Base-by-base conservation (phyloP, 1,284 basidiomycete genomes). In the Xerocomus minutiporus region DNA sequence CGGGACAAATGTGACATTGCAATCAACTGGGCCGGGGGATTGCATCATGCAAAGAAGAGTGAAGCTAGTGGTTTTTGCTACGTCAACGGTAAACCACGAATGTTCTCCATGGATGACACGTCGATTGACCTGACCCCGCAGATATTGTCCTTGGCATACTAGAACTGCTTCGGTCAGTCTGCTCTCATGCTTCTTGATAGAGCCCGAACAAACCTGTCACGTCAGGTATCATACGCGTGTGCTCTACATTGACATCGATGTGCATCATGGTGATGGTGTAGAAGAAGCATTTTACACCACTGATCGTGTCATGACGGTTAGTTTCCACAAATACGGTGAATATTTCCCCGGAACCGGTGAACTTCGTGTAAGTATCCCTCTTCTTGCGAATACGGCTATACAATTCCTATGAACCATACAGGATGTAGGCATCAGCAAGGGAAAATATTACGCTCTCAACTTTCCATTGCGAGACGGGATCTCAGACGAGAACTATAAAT, bases 231-330 rank as follows among this genome's bases (percentile, higher is more conserved):
- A 99, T 66, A 83, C 85, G 20, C 83, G 97, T 35, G 97, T 99
- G 5, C 77, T 99, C 28, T 99, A 99, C 73, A 94, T 99, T 63
- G 97, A 99, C 67, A 97, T 99, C 57, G 97, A 99, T 66, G 93
- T 97, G 0, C 97, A 99, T 70, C 97, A 99, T 61, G 97, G 97
- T 15, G 97, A 99, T 70, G 97, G 97, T 41, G 97, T 99, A 8
- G 97, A 99, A 69, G 97, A 99, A 71, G 97, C 97, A 0, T 99
- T 99, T 71, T 99, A 98, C 70, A 97, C 95, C 0, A 99, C 97
- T 13, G 96, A 99, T 67, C 80, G 97, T 43, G 97, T 99, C 47
- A 99, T 99, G 97, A 98, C 96, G 0, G 88, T 88, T 67, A 94
- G 91, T 61, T 97, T 99, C 73, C 97, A 99, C 73, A 99, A 99